Evolutionary conservation across 441 rosid genomes (phyloP).

Genomic region (Dalechampia spathulata): DNA sequence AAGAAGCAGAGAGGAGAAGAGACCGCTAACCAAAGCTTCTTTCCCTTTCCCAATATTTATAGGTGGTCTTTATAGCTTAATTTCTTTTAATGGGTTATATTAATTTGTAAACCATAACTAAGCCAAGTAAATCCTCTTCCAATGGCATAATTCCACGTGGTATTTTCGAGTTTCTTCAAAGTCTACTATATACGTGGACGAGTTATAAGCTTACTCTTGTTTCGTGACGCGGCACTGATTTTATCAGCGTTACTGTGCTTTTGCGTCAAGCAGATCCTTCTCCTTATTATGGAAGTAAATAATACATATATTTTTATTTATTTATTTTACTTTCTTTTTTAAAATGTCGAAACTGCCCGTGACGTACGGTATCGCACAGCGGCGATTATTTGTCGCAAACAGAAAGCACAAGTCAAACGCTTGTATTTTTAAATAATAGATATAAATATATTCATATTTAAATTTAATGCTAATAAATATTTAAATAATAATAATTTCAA

Average conservation of each 20-base stretch:
- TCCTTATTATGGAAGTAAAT: background rate
- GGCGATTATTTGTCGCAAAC: background rate
- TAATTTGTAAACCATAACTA: background rate
- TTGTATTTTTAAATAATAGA: background rate
- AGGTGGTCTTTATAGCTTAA: background rate
- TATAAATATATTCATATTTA: too few relatives aligned
- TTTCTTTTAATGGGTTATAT: background rate
- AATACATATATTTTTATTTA: too few relatives aligned
- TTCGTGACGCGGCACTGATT: conserved; percentile 7
- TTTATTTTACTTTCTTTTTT: too few relatives aligned
- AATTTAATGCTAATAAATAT: too few relatives aligned
- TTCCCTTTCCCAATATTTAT: too few relatives aligned
- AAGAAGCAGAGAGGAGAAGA: too few relatives aligned
- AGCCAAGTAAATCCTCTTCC: background rate
- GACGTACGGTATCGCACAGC: background rate
- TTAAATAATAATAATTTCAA: too few relatives aligned
- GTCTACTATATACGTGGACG: background rate
- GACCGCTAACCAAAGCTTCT: too few relatives aligned
- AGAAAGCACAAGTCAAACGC: conserved; percentile 1
- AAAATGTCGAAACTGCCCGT: background rate
- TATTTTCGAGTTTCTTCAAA: background rate
- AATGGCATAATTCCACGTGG: background rate
- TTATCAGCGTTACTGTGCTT: background rate
- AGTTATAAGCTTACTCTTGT: too few relatives aligned
- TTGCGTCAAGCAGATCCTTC: conserved; percentile 5